Base-by-base conservation (phyloP, 768 basidiomycete genomes). In the Pleurotus citrinopileatus region DNA sequence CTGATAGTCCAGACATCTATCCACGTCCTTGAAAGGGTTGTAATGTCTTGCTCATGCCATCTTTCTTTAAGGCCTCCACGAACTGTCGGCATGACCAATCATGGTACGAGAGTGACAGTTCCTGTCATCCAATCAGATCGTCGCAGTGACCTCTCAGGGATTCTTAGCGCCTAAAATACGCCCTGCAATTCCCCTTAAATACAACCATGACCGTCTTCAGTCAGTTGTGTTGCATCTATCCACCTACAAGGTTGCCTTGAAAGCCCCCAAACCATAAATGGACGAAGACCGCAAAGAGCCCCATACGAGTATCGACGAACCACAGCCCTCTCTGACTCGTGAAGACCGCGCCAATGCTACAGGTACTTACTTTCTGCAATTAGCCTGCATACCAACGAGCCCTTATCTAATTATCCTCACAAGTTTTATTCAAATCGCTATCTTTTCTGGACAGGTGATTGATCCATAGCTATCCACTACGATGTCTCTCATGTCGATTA, bases 361-460 rank as follows among this genome's bases (percentile, higher is more conserved):
- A 40, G 38, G 38, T 40, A 15, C 10, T 40, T 19, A 7, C 38
- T 7, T 13, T 40, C 2, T 40, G 10, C 12, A 40, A 40, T n/a
- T n/a, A n/a, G n/a, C n/a, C n/a, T n/a, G 3, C 46, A 29, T n/a
- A n/a, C 6, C 8, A 7, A 17, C 25, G 9, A 6, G 9, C 26
- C n/a, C 26, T 48, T 4, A 27, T n/a, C 20, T 25, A 50, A 8
- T 17, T 44, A 6, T 26, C 17, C 13, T 23, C 19, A 9, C 17
- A 22, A 77, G 74, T 57, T 1, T 59, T 75, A 4, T 78, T 75
- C 58, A 67, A 66, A 45, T 67, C 70, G 20, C 70, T 87, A 0
- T 65, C 77, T 36, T 64, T 81, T 23, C 66, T 82, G 2, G 87
- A 91, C 37, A 20, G 48, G 48, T 51, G n/a, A n/a, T 29, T 2